A percentile compares a stretch with the other conserved stretches of the same genome.
phyloP scores from a whole-genome alignment of 495 filamentous ascomycete genomes.

The Corynascus novoguineensis region DNA sequence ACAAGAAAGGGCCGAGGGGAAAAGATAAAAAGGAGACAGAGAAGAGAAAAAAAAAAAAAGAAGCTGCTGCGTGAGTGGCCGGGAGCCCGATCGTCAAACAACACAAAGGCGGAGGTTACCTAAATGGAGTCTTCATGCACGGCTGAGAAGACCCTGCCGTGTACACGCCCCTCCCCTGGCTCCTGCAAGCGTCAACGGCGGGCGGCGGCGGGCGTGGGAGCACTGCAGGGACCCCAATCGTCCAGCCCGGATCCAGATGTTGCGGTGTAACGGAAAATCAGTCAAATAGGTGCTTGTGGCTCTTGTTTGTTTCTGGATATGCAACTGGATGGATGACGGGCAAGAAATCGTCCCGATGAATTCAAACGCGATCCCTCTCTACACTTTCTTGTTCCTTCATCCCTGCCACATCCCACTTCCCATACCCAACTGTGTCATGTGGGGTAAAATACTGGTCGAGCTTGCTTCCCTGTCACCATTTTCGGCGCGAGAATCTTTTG shows the following conservation, averaged over 20 bases:
- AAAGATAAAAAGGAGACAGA: no score
- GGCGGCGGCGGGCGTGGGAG: slow-evolving; percentile 12
- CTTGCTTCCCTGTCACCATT: slow-evolving; percentile 10
- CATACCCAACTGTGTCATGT: slow-evolving; percentile 9
- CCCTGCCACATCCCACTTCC: slow-evolving; percentile 10
- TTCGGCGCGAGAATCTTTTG: slow-evolving; percentile 22
- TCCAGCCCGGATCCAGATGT: neutral
- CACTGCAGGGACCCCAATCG: slow-evolving; percentile 6
- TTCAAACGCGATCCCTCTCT: neutral
- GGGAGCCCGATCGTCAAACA: slow-evolving; percentile 25
- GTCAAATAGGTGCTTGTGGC: neutral
- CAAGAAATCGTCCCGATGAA: neutral
- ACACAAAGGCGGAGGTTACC: slow-evolving; percentile 24
- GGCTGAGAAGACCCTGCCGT: slow-evolving; percentile 20
- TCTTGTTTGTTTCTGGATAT: neutral
- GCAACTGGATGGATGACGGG: neutral
- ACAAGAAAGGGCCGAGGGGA: no score
- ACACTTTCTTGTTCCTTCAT: neutral
- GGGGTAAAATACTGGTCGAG: slow-evolving; percentile 10
- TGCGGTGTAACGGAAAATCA: neutral
- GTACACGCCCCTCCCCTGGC: slow-evolving; percentile 6
- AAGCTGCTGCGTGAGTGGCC: slow-evolving; percentile 23
- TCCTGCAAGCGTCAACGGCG: slow-evolving; percentile 19
- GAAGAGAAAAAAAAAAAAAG: neutral
- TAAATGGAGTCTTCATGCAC: slow-evolving; percentile 32